phyloP scores from a whole-genome alignment of 129 eudicot species.

The Erigeron canadensis region DNA sequence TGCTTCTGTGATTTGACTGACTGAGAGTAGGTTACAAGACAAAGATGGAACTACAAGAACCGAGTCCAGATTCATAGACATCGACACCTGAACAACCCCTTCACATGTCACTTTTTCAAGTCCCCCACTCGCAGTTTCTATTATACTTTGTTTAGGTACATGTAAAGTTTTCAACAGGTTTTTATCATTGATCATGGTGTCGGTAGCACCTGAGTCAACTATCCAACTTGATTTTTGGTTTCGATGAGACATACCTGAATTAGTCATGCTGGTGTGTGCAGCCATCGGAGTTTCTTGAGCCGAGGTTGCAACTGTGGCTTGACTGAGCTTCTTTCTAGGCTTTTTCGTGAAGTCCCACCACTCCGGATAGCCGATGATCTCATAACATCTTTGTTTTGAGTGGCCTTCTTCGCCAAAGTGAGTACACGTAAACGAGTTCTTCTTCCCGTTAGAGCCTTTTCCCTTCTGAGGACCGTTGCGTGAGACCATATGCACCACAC shows the following conservation, averaged over 20 bases:
- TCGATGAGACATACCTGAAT: not conserved
- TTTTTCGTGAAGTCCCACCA: not conserved
- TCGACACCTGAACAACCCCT: conserved; percentile 3
- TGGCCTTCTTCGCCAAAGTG: conserved; percentile 2
- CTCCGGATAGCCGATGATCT: not conserved
- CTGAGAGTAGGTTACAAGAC: too few relatives aligned
- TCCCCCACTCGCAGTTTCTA: not conserved
- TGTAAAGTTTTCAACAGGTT: not conserved
- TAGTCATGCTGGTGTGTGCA: not conserved
- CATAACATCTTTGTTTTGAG: conserved; percentile 6
- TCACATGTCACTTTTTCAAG: conserved; percentile 3
- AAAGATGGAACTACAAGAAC: not conserved
- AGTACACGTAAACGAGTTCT: not conserved
- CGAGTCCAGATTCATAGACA: not conserved
- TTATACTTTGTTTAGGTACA: not conserved
- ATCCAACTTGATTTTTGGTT: not conserved
- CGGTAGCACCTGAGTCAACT: not conserved
- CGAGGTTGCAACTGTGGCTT: not conserved
- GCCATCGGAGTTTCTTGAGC: not conserved
- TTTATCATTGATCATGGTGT: conserved; percentile 12
- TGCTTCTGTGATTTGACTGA: not conserved
- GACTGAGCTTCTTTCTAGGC: not conserved
- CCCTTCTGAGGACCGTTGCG: not conserved
- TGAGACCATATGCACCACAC: not conserved
- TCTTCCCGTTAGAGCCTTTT: not conserved